These are phyloP conservation scores for Phytomonas serpens DNA, from an alignment of 208 protist genomes.

Conservation along the genomic window DNA sequence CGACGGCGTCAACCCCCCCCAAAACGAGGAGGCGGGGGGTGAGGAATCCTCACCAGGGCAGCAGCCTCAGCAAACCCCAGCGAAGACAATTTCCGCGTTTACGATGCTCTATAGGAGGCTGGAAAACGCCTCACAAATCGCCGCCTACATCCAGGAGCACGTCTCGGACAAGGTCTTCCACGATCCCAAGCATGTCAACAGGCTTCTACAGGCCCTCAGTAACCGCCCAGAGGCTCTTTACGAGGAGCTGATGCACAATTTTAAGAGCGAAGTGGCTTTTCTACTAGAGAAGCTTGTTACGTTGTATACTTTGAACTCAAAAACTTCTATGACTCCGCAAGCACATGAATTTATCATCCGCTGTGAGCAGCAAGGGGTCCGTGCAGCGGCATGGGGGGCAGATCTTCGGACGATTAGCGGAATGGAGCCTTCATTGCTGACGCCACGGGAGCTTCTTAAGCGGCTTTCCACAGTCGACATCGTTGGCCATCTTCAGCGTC, in stretches of 20 bases:
- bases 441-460: slow-evolving; percentile 54
- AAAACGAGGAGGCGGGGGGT: neutral
- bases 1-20: neutral
- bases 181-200: slow-evolving; percentile 41
- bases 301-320: slow-evolving; percentile 31
- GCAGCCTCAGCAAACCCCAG: neutral
- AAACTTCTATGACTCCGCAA: slow-evolving; percentile 25
- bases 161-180: slow-evolving; percentile 36
- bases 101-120: slow-evolving; percentile 32
- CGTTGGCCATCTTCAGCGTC: slow-evolving; percentile 52
- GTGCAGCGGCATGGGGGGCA: slow-evolving; percentile 32
- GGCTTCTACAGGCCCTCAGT: slow-evolving; percentile 70
- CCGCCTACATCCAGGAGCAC: slow-evolving; percentile 45
- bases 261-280: slow-evolving; percentile 44
- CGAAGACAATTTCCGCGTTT: slow-evolving; percentile 52
- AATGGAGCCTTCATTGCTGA: slow-evolving; percentile 31
- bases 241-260: slow-evolving; percentile 25
- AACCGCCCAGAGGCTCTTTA: slow-evolving; percentile 41
- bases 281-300: slow-evolving; percentile 58
- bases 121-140: slow-evolving; percentile 35
- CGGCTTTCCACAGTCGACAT: slow-evolving; percentile 44
- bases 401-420: slow-evolving; percentile 13
- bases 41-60: neutral
- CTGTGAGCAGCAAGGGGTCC: slow-evolving; percentile 67
- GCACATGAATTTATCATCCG: slow-evolving; percentile 81